Conservation (phyloP, 768 basidiomycete genomes). For the Mycena haematopus region DNA sequence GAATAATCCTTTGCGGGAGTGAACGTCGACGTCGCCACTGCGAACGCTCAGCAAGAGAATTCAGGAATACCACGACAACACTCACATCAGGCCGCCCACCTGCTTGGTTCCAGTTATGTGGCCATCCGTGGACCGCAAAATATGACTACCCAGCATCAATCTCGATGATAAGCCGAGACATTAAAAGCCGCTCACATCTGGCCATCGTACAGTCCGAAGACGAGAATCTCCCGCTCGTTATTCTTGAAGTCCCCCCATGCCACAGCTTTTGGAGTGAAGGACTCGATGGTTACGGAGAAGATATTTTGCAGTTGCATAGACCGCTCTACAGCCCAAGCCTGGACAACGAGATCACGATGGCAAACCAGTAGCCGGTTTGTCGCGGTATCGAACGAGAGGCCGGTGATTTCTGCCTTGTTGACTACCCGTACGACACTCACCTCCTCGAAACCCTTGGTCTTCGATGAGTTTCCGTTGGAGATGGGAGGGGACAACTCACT, state of each 20-base stretch:
- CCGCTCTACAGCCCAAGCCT: constrained; percentile 14
- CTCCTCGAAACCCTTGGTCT: constrained; percentile 21
- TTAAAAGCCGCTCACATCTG: no score
- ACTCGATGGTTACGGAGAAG: constrained; percentile 15
- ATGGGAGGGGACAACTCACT: background rate
- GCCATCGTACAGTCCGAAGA: no score
- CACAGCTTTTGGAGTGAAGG: constrained; percentile 26
- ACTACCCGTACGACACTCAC: constrained; percentile 9
- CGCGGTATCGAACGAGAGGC: constrained; percentile 26
- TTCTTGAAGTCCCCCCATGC: constrained; percentile 23
- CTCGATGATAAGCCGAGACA: no score
- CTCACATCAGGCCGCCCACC: no score
- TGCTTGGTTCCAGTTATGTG: no score
- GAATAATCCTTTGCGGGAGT: no score
- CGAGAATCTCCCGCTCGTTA: no score
- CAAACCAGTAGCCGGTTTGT: constrained; percentile 27
- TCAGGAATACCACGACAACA: no score
- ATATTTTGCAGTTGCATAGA: constrained; percentile 1
- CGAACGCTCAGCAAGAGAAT: no score
- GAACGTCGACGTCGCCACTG: no score
- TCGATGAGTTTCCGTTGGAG: background rate
- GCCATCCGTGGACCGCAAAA: no score
- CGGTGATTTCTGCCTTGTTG: constrained; percentile 24
- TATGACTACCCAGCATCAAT: no score
- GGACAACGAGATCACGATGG: constrained; percentile 20